Percentiles rank a stretch among this genome's conserved stretches.
These are phyloP conservation scores for Castanea mollissima DNA, from an alignment of 306 rosid species.

Conservation along the genomic window DNA sequence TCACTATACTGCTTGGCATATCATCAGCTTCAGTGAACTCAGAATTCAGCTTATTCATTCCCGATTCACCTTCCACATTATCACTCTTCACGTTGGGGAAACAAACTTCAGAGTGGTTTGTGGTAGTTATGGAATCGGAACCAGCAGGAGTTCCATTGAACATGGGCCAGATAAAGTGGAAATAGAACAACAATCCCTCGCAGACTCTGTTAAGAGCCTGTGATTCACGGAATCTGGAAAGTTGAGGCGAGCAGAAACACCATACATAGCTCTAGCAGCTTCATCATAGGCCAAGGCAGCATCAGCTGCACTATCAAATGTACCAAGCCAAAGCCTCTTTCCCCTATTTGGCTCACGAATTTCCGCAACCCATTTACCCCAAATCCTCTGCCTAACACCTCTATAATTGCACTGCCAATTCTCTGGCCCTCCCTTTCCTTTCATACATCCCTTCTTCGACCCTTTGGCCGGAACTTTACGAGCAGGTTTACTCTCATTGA, in stretches of 20 bases:
- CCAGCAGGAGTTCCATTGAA: conserved; percentile 39
- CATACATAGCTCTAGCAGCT: conserved; percentile 94
- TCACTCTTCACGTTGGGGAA: not conserved
- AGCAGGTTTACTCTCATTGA: conserved; percentile 28
- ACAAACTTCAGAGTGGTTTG: conserved; percentile 62
- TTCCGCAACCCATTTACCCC: conserved; percentile 99
- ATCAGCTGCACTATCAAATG: conserved; percentile 62
- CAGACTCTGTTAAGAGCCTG: no score
- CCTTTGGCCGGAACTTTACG: conserved; percentile 77
- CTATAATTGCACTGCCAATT: conserved; percentile 69
- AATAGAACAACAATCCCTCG: conserved; percentile 6
- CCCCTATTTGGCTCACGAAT: conserved; percentile 83
- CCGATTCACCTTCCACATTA: conserved; percentile 26
- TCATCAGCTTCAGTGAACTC: conserved; percentile 23
- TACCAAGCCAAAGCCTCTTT: conserved; percentile 80
- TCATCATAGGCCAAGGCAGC: conserved; percentile 85
- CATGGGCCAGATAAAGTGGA: conserved; percentile 39
- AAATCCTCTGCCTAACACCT: conserved; percentile 96
- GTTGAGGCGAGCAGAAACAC: conserved; percentile 73
- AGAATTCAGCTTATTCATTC: not conserved
- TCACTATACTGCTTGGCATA: conserved; percentile 22
- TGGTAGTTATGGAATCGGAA: conserved; percentile 42
- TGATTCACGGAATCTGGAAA: conserved; percentile 32
- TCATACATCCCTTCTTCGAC: conserved; percentile 99
- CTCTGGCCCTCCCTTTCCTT: conserved; percentile 96